Evolutionary conservation across 169 alveolate genomes (phyloP).

Genomic region (Plasmodium berghei): DNA sequence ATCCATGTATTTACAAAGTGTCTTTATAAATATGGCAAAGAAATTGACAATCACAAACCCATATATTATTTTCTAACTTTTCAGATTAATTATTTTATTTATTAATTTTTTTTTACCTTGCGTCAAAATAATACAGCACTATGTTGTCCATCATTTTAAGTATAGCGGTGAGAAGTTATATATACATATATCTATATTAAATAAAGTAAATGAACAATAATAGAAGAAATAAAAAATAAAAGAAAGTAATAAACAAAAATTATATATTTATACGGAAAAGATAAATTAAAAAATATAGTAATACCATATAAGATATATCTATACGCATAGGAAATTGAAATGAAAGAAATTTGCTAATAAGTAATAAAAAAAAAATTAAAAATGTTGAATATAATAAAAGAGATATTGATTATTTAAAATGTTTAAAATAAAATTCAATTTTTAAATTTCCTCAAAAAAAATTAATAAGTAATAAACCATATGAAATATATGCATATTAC

Average conservation of each 20-base stretch:
- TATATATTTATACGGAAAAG: neutral
- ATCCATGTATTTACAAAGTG: too few species aligned
- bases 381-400: too few species aligned
- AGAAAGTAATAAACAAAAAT: neutral
- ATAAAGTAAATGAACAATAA: neutral
- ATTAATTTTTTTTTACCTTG: slow-evolving; percentile 41
- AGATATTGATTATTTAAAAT: too few species aligned
- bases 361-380: too few species aligned
- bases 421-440: too few species aligned
- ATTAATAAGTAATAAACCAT: too few species aligned
- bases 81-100: neutral
- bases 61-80: neutral
- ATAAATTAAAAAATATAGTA: neutral
- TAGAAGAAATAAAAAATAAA: neutral
- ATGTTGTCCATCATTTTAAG: slow-evolving; percentile 43
- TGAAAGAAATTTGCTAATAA: too few species aligned
- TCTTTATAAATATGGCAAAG: too few species aligned
- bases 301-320: neutral
- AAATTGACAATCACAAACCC: neutral
- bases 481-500: too few species aligned
- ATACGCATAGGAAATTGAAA: neutral
- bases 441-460: too few species aligned
- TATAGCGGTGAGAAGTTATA: neutral
- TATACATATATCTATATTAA: neutral
- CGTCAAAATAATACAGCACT: slow-evolving; percentile 54